These are phyloP conservation scores for Biscutella laevigata DNA, from an alignment of 441 rosid genomes.

Conservation along the genomic window DNA sequence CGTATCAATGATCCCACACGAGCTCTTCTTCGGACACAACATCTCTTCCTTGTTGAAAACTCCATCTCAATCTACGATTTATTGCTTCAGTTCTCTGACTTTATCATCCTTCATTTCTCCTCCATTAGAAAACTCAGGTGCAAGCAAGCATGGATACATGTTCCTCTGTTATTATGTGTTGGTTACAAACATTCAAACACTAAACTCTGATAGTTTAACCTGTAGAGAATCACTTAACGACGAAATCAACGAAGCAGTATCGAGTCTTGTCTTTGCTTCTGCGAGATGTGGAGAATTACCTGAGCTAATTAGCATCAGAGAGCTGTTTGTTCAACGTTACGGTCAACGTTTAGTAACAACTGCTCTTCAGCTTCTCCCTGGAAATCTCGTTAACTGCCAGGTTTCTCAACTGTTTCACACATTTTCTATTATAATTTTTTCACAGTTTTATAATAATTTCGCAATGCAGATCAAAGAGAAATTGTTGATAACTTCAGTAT, in stretches of 20 bases:
- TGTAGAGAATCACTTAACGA: constrained; percentile 62
- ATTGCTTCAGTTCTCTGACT: constrained; percentile 54
- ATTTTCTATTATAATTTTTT: neutral
- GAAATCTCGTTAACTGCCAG: constrained; percentile 65
- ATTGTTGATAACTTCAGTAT: constrained; percentile 32
- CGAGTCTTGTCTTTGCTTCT: constrained; percentile 77
- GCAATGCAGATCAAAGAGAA: constrained; percentile 46
- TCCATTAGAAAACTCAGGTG: constrained; percentile 48
- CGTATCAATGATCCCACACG: constrained; percentile 38
- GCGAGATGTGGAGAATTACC: constrained; percentile 77
- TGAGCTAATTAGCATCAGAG: constrained; percentile 50
- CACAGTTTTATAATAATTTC: neutral
- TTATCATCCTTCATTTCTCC: constrained; percentile 38
- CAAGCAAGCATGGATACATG: too few relatives aligned
- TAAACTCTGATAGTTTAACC: neutral
- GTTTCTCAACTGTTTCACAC: constrained; percentile 24
- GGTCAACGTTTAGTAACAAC: constrained; percentile 42
- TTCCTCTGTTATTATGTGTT: neutral
- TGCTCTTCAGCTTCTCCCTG: constrained; percentile 52
- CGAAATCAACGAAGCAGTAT: constrained; percentile 68
- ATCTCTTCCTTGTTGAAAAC: constrained; percentile 48
- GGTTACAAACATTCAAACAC: neutral
- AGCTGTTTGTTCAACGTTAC: constrained; percentile 62
- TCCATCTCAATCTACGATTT: constrained; percentile 38
- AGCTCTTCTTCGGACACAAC: constrained; percentile 53